Evolutionary conservation across 257 asterid genomes (phyloP).

Genomic region (Ehretia macrophylla): DNA sequence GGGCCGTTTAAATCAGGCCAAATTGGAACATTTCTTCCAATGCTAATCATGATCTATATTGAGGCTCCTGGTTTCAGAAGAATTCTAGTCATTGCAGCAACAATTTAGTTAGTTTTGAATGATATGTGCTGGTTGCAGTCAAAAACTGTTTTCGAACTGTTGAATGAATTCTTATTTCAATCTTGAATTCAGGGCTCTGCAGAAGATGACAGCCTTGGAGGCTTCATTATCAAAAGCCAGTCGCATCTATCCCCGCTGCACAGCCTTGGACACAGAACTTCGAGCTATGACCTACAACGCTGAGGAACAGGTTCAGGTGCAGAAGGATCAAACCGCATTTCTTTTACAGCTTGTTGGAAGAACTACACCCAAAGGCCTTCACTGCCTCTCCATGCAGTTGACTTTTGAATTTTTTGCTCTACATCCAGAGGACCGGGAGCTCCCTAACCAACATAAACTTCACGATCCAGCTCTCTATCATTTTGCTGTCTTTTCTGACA

Average conservation of each 20-base stretch:
- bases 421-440: slow-evolving; percentile 48
- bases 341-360: slow-evolving; percentile 81
- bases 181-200: slow-evolving; percentile 59
- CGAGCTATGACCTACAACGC: slow-evolving; percentile 82
- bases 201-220: slow-evolving; percentile 91
- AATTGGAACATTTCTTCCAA: too few relatives aligned
- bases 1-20: too few relatives aligned
- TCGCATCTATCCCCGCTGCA: slow-evolving; percentile 74
- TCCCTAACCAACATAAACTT: slow-evolving; percentile 56
- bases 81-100: background rate
- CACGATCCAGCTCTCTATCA: slow-evolving; percentile 63
- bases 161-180: too few relatives aligned
- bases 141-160: too few relatives aligned
- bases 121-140: too few relatives aligned
- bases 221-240: slow-evolving; percentile 63
- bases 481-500: slow-evolving; percentile 87
- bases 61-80: too few relatives aligned
- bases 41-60: too few relatives aligned
- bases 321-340: slow-evolving; percentile 57
- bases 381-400: slow-evolving; percentile 87
- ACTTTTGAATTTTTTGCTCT: slow-evolving; percentile 76
- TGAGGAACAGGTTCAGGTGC: slow-evolving; percentile 69
- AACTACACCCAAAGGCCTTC: slow-evolving; percentile 84
- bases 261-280: slow-evolving; percentile 72
- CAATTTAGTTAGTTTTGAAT: too few relatives aligned